Conservation (phyloP, 192 early-diverging fungal species). For the Backusella tarrabulga region DNA sequence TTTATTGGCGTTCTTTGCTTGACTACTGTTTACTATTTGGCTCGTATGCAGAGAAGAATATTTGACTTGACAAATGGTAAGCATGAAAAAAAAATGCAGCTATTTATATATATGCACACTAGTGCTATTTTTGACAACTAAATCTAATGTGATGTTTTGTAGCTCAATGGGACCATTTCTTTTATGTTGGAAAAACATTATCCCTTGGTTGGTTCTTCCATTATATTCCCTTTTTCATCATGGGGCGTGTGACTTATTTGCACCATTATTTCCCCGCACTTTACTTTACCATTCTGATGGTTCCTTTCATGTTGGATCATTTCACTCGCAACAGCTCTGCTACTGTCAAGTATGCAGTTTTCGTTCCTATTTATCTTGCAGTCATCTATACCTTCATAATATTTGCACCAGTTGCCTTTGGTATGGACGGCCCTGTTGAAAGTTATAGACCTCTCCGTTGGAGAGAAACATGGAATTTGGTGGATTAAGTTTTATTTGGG, state of each 20-base stretch:
- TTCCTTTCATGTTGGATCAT: conserved; percentile 80
- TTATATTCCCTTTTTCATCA: conserved; percentile 92
- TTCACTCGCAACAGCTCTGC: conserved; percentile 33
- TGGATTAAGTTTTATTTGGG: conserved; percentile 5
- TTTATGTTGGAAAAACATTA: conserved; percentile 66
- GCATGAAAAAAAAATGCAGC: conserved; percentile 25
- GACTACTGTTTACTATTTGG: conserved; percentile 39
- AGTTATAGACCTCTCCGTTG: conserved; percentile 62
- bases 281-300: conserved; percentile 89
- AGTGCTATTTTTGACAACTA: background rate
- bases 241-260: conserved; percentile 95
- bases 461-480: conserved; percentile 79
- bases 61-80: conserved; percentile 46
- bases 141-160: background rate
- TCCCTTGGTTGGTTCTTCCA: conserved; percentile 90
- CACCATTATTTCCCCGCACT: conserved; percentile 98
- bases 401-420: conserved; percentile 83
- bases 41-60: conserved; percentile 66
- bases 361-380: conserved; percentile 41
- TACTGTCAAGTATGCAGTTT: conserved; percentile 21
- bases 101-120: background rate
- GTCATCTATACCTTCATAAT: conserved; percentile 61
- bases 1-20: conserved; percentile 44
- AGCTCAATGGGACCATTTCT: conserved; percentile 69
- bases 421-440: conserved; percentile 67